These are phyloP conservation scores for Myriosclerotinia curreyana DNA, from an alignment of 2,329 filamentous ascomycete genomes.

Conservation along the genomic window DNA sequence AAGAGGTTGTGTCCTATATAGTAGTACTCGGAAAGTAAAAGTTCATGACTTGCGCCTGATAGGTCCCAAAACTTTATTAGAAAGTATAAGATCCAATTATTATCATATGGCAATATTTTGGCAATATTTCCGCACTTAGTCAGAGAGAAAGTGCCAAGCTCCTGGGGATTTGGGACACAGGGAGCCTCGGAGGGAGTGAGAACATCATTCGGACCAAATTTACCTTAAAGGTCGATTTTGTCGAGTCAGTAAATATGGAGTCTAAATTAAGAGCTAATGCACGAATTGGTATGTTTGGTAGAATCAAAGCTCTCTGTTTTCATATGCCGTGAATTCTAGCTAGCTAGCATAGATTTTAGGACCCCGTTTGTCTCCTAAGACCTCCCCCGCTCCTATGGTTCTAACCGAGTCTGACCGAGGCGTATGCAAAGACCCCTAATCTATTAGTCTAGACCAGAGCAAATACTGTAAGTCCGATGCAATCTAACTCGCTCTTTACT, in stretches of 20 bases:
- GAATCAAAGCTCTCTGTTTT: not conserved
- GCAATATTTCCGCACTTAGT: slow-evolving; percentile 18
- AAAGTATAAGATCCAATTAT: slow-evolving; percentile 20
- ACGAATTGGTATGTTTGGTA: not conserved
- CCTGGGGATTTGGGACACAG: slow-evolving; percentile 9
- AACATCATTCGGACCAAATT: slow-evolving; percentile 11
- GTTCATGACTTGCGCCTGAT: slow-evolving; percentile 17
- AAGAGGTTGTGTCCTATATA: slow-evolving; percentile 8
- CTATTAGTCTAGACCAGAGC: slow-evolving; percentile 4
- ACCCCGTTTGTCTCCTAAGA: not conserved
- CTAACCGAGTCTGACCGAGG: no score
- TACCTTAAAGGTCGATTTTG: slow-evolving; percentile 9
- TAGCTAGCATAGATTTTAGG: not conserved
- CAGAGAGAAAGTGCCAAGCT: slow-evolving; percentile 9
- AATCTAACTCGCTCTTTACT: not conserved
- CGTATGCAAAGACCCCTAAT: slow-evolving; percentile 11
- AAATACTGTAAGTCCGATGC: not conserved
- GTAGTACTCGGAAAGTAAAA: not conserved
- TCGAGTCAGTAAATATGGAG: slow-evolving; percentile 15
- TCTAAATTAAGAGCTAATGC: not conserved
- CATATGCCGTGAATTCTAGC: not conserved
- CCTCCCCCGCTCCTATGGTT: not conserved
- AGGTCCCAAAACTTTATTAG: slow-evolving; percentile 17
- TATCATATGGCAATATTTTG: not conserved
- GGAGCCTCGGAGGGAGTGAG: not conserved